phyloP scores from a whole-genome alignment of 305 asterid species.

The Withania somnifera region DNA sequence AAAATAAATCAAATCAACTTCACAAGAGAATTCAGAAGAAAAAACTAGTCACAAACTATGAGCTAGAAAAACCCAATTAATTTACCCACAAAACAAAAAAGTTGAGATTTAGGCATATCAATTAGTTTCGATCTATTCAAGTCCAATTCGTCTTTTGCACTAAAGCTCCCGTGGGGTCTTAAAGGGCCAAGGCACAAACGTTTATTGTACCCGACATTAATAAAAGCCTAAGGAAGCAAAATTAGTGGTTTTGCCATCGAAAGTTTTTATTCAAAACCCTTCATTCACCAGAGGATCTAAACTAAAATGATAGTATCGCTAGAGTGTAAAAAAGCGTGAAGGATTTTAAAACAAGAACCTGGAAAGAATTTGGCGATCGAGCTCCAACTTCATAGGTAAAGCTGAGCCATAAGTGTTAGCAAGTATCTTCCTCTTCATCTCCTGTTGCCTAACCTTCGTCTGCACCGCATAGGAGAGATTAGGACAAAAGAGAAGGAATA shows the following conservation, averaged over 20 bases:
- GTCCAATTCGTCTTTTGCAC: neutral
- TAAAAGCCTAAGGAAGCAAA: neutral
- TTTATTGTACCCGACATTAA: no score
- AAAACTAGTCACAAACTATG: neutral
- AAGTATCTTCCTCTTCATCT: slow-evolving; percentile 40
- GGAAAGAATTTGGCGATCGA: slow-evolving; percentile 80
- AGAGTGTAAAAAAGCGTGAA: neutral
- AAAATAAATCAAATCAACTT: neutral
- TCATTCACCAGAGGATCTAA: neutral
- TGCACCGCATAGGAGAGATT: slow-evolving; percentile 4
- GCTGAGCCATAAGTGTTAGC: slow-evolving; percentile 69
- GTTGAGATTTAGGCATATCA: neutral
- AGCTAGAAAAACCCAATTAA: neutral
- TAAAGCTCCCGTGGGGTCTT: no score
- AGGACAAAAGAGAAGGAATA: neutral
- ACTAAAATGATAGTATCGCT: neutral
- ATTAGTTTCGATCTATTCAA: neutral
- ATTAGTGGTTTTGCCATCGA: neutral
- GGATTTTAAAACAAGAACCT: slow-evolving; percentile 20
- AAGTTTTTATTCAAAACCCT: no score
- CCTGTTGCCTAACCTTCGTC: slow-evolving; percentile 42
- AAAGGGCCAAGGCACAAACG: no score
- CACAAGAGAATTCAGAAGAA: neutral
- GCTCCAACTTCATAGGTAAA: slow-evolving; percentile 77
- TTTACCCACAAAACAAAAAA: neutral